Conservation (phyloP, 371 early-diverging fungal species). For the Actinomucor elegans region DNA sequence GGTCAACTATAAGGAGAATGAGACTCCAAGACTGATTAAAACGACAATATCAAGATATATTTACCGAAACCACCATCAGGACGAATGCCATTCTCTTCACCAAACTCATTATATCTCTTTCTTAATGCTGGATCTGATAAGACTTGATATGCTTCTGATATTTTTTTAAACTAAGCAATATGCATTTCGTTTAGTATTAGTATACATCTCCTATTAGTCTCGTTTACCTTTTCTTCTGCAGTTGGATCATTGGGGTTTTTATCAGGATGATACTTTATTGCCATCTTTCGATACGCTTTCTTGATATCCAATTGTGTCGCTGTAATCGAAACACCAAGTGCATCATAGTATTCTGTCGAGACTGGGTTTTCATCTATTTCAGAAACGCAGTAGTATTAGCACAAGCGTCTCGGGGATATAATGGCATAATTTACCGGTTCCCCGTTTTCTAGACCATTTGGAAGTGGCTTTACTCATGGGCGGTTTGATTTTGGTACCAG, state of each 20-base stretch:
- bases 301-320: slow-evolving; percentile 92
- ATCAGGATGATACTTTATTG: slow-evolving; percentile 95
- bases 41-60: not conserved
- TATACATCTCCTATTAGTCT: no score
- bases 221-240: slow-evolving; percentile 83
- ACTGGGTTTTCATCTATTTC: slow-evolving; percentile 64
- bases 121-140: slow-evolving; percentile 84
- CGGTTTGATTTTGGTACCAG: slow-evolving; percentile 30
- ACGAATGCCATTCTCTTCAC: slow-evolving; percentile 60
- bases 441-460: slow-evolving; percentile 39
- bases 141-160: slow-evolving; percentile 91
- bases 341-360: slow-evolving; percentile 81
- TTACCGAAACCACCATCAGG: slow-evolving; percentile 72
- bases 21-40: no score
- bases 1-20: slow-evolving; percentile 81
- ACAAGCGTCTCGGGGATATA: no score
- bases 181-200: no score
- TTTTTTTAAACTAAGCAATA: slow-evolving; percentile 80
- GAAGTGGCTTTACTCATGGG: slow-evolving; percentile 17
- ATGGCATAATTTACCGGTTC: slow-evolving; percentile 11
- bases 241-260: slow-evolving; percentile 82
- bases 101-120: slow-evolving; percentile 80
- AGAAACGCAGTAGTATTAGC: no score
- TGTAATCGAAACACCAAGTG: slow-evolving; percentile 78
- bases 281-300: slow-evolving; percentile 90